Evolutionary conservation across 495 filamentous ascomycete species (phyloP).

Genomic region (Pyrenula aspistea): DNA sequence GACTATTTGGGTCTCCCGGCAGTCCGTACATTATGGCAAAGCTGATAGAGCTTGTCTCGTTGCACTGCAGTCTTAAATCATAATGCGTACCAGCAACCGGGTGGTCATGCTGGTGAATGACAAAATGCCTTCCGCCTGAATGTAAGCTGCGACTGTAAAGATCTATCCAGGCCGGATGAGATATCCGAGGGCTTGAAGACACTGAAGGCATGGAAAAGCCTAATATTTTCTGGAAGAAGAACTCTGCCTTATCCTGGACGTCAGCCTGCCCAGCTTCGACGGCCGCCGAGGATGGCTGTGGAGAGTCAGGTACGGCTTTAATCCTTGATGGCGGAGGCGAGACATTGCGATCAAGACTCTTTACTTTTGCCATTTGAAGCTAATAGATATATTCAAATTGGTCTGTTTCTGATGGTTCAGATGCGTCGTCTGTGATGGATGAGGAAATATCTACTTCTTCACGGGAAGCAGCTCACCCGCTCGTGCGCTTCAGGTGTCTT

Average conservation of each 20-base stretch:
- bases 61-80: slow-evolving; percentile 57
- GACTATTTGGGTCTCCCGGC: slow-evolving; percentile 50
- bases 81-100: slow-evolving; percentile 52
- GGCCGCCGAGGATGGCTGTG: slow-evolving; percentile 14
- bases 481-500: too few relatives aligned
- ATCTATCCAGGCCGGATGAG: slow-evolving; percentile 31
- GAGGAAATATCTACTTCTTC: too few relatives aligned
- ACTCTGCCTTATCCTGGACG: slow-evolving; percentile 38
- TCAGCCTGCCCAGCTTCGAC: slow-evolving; percentile 45
- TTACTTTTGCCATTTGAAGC: too few relatives aligned
- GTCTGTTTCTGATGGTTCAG: too few relatives aligned
- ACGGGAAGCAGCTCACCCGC: too few relatives aligned
- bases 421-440: too few relatives aligned
- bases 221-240: slow-evolving; percentile 33
- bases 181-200: slow-evolving; percentile 19
- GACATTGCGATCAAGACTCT: too few relatives aligned
- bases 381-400: too few relatives aligned
- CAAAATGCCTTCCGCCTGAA: slow-evolving; percentile 42
- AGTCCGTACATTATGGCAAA: slow-evolving; percentile 59
- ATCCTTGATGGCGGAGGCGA: neutral
- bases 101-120: slow-evolving; percentile 61
- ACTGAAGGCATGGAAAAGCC: slow-evolving; percentile 13
- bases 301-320: neutral
- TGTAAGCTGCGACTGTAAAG: slow-evolving; percentile 41
- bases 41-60: slow-evolving; percentile 45